Evolutionary conservation across 148 eudicot genomes (phyloP).

Genomic region (Diospyros lotus): DNA sequence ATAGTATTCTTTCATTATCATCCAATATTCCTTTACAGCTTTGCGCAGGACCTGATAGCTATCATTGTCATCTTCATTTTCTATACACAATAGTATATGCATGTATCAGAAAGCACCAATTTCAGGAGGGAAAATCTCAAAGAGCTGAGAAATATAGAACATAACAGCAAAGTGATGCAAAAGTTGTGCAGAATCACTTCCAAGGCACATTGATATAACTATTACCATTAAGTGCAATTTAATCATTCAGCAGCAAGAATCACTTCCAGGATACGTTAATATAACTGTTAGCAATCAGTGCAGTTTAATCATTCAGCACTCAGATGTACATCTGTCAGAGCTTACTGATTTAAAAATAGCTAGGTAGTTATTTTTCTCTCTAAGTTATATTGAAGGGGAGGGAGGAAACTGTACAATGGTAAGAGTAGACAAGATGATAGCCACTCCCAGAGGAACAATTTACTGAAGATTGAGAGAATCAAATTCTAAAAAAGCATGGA

Average conservation of each 20-base stretch:
- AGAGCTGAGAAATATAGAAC: neutral
- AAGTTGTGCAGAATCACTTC: neutral
- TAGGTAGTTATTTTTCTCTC: neutral
- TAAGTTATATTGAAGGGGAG: neutral
- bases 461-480: too few relatives aligned
- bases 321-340: neutral
- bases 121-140: neutral
- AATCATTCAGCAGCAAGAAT: neutral
- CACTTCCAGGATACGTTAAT: neutral
- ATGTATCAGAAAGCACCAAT: constrained; percentile 5
- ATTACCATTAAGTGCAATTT: neutral
- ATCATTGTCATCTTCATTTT: constrained; percentile 39
- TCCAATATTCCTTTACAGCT: constrained; percentile 57
- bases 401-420: neutral
- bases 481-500: too few relatives aligned
- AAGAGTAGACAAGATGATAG: too few relatives aligned
- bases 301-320: too few relatives aligned
- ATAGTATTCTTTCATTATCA: constrained; percentile 68
- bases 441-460: too few relatives aligned
- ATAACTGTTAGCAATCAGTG: too few relatives aligned
- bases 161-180: neutral
- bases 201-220: neutral
- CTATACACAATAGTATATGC: constrained; percentile 11
- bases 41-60: constrained; percentile 43
- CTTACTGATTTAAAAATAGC: neutral